Base-by-base conservation (phyloP, 495 filamentous ascomycete genomes). In the Aspergillus wentii region DNA sequence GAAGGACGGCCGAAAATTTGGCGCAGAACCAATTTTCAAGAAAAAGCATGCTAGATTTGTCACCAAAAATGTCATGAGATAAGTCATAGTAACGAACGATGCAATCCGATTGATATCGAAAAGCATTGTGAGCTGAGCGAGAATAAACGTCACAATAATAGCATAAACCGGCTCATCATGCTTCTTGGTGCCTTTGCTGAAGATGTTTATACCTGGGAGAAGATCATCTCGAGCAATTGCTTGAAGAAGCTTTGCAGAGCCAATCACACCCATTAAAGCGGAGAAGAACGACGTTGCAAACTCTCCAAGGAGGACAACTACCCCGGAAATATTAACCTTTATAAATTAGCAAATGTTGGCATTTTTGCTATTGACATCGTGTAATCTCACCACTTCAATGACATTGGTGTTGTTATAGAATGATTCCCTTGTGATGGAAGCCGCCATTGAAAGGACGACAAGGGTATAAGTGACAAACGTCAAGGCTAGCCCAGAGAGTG, bases 11-110 rank as follows among this genome's bases (percentile, higher is more conserved):
- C 88, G 71, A 49, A 94, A 94, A 52, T 94, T 94, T 6, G 88
- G 88, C 2, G 88, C 88, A n/a, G 86, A 89, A n/a, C 86, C 81
- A 32, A 94, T 87, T 57, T 92, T 94, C 26, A 94, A 64, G 1
- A 94, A 65, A 49, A 94, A 94, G 52, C 86, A 92, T 14, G 88
- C 88, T 4, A 94, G 67, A 44, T 92, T 94, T 50, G 80, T 92
- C 17, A 71, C 66, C 21, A 64, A 46, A 36, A 66, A 59, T 19
- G 78, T 79, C 66, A 86, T 84, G 43, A 89, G 74, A 45, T 90
- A 94, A 11, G 85, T 83, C 85, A 91, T 94, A 4, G 88, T 89
- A 30, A 89, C 81, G 38, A 91, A 83, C 1, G 85, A 88, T 10
- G 88, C 88, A 40, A 94, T 92, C 39, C 85, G 82, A 61, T 94